Percentiles rank a stretch among this genome's conserved stretches.
phyloP scores from a whole-genome alignment of 2,329 filamentous ascomycete genomes.

The Macrophomina phaseolina region DNA sequence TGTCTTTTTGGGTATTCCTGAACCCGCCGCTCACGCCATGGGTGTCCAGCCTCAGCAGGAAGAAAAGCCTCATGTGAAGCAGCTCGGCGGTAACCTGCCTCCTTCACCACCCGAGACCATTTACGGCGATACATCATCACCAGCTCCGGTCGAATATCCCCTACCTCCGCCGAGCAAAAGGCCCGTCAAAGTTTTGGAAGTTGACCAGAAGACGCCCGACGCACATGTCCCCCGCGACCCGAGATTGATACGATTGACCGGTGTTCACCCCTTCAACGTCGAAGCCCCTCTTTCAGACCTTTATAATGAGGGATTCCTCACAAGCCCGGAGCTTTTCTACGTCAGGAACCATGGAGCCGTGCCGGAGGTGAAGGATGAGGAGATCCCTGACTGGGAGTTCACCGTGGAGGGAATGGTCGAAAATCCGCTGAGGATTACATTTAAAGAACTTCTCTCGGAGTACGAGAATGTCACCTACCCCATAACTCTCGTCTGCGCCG shows the following conservation, averaged over 20 bases:
- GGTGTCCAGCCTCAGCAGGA: slow-evolving; percentile 31
- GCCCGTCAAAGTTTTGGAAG: slow-evolving; percentile 68
- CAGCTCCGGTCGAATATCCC: slow-evolving; percentile 60
- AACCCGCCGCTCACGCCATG: slow-evolving; percentile 24
- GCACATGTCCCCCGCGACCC: slow-evolving; percentile 79
- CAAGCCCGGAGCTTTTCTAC: slow-evolving; percentile 86
- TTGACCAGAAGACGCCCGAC: slow-evolving; percentile 85
- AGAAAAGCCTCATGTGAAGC: slow-evolving; percentile 32
- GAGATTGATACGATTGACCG: slow-evolving; percentile 83
- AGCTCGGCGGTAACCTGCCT: slow-evolving; percentile 36
- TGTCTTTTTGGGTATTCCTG: not conserved
- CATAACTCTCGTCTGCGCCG: slow-evolving; percentile 88
- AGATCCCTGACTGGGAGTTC: slow-evolving; percentile 80
- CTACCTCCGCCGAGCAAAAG: slow-evolving; percentile 69
- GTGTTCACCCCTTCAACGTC: slow-evolving; percentile 88
- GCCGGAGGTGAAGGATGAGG: slow-evolving; percentile 73
- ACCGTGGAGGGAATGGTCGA: slow-evolving; percentile 83
- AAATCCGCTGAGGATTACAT: slow-evolving; percentile 72
- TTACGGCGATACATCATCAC: slow-evolving; percentile 53
- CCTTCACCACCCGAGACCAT: slow-evolving; percentile 46
- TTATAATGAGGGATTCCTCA: slow-evolving; percentile 83
- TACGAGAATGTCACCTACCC: slow-evolving; percentile 86
- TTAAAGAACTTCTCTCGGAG: slow-evolving; percentile 73
- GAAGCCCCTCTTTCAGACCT: slow-evolving; percentile 81
- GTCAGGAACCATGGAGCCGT: slow-evolving; percentile 90